phyloP scores from a whole-genome alignment of 345 rosid species.

The Bruguiera sexangula region DNA sequence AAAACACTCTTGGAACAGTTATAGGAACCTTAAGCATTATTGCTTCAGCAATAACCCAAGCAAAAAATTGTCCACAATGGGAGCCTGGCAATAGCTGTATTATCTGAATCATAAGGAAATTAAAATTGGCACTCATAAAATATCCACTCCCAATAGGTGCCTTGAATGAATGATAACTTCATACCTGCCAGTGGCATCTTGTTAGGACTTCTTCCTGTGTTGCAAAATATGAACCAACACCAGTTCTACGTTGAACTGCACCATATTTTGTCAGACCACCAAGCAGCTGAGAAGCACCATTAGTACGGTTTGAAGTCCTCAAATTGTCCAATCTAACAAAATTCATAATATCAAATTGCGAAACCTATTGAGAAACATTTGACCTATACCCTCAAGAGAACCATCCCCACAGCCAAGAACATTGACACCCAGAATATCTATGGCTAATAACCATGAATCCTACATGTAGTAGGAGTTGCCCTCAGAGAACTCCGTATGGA shows the following conservation, averaged over 20 bases:
- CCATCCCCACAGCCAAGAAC: neutral
- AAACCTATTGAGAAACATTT: slow-evolving; percentile 1
- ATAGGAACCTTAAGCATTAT: slow-evolving; percentile 88
- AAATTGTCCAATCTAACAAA: slow-evolving; percentile 57
- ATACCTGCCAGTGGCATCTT: slow-evolving; percentile 84
- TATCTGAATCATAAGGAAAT: slow-evolving; percentile 47
- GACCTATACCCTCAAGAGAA: neutral
- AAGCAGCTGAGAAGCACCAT: slow-evolving; percentile 26
- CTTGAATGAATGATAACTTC: slow-evolving; percentile 8
- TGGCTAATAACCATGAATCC: neutral
- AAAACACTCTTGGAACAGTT: slow-evolving; percentile 70
- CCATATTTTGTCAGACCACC: slow-evolving; percentile 35
- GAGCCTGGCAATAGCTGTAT: slow-evolving; percentile 72
- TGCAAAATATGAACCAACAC: slow-evolving; percentile 77
- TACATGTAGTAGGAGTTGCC: neutral
- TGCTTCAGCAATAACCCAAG: slow-evolving; percentile 92
- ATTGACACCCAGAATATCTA: neutral
- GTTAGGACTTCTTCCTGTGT: slow-evolving; percentile 76
- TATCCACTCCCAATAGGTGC: slow-evolving; percentile 16
- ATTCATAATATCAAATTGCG: slow-evolving; percentile 5
- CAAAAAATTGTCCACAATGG: slow-evolving; percentile 55
- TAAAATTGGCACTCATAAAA: slow-evolving; percentile 22
- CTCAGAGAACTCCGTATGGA: neutral
- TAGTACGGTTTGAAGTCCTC: slow-evolving; percentile 35
- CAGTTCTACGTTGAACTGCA: slow-evolving; percentile 30